phyloP scores from a whole-genome alignment of 2,329 filamentous ascomycete species.

The Colletotrichum magnum region DNA sequence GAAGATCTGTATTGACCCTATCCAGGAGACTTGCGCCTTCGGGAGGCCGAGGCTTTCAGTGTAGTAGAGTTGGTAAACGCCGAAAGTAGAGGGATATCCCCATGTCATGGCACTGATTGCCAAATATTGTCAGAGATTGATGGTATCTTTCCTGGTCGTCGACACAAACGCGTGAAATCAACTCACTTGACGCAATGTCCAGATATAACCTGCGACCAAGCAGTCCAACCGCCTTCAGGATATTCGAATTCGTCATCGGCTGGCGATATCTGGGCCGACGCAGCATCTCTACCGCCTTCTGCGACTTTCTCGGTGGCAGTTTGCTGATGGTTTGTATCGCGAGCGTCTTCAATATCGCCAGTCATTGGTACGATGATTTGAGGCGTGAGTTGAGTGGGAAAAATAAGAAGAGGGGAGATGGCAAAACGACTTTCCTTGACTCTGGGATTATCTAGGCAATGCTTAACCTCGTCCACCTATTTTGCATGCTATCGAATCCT shows the following conservation, averaged over 20 bases:
- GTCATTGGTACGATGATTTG: too few species aligned
- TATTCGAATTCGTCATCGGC: not conserved
- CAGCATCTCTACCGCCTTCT: not conserved
- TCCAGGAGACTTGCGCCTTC: conserved; percentile 61
- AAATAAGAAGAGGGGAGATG: too few species aligned
- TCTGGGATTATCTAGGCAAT: not conserved
- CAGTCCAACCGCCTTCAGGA: conserved; percentile 4
- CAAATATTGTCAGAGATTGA: not conserved
- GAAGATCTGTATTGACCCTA: conserved; percentile 63
- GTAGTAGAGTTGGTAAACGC: conserved; percentile 58
- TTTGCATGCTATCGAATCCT: not conserved
- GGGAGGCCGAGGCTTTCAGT: conserved; percentile 47
- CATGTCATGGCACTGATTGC: not conserved
- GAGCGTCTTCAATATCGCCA: too few species aligned
- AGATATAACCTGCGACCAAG: conserved; percentile 11
- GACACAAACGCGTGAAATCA: not conserved
- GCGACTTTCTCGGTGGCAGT: not conserved
- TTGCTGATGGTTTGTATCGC: too few species aligned
- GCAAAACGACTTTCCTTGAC: not conserved
- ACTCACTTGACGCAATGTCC: conserved; percentile 4
- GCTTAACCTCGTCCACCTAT: not conserved
- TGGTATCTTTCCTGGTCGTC: not conserved
- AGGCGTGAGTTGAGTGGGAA: too few species aligned
- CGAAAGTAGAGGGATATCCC: conserved; percentile 45
- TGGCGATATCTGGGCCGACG: not conserved